Base-by-base conservation (phyloP, 805 yeast genomes). In the Saccharomycopsis vini region DNA sequence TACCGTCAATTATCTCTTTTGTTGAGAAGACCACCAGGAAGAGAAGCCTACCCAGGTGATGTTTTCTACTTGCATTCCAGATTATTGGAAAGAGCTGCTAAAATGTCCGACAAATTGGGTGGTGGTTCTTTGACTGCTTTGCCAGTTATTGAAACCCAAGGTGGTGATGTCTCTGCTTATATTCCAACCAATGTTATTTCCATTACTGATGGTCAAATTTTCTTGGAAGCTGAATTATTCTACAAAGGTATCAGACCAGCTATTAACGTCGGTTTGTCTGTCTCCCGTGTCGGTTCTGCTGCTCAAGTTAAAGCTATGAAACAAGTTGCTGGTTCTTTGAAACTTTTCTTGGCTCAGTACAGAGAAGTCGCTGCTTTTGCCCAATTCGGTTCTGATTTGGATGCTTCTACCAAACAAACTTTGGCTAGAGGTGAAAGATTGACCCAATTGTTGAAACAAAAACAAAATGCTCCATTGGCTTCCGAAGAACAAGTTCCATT, bases 351-450 rank as follows among this genome's bases (percentile, higher is more conserved):
- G 80, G 99, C 99, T 63, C 99, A 92, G 79, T 92, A 92, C 85
- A 89, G 99, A 87, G 99, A 92, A 82, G 98, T 92, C 62, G 98
- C 98, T 68, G 98, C 99, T 63, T 92, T 92, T 72, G 98, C 99
- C 63, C 99, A 92, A 80, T 92, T 92, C 80, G 99, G 99, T 82
- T 92, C 99, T 60, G 99, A 92, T 75, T 81, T 92, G 71, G 99
- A 92, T 73, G 97, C 99, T 61, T 88, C 97, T 51, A 92, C 99
- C 72, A 92, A 90, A 79, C 97, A 88, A 77, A 92, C 98, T 64
- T 81, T 92, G 70, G 75, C 77, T 63, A 89, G 99, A 84, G 99
- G 99, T 88, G 98, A 92, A 83, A 90, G 99, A 79, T 84, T 92
- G 67, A 92, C 98, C 62, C 97, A 89, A 77, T 77, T 92, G 71